Evolutionary conservation across 305 asterid genomes (phyloP).

Genomic region (Euphrasia arctica): DNA sequence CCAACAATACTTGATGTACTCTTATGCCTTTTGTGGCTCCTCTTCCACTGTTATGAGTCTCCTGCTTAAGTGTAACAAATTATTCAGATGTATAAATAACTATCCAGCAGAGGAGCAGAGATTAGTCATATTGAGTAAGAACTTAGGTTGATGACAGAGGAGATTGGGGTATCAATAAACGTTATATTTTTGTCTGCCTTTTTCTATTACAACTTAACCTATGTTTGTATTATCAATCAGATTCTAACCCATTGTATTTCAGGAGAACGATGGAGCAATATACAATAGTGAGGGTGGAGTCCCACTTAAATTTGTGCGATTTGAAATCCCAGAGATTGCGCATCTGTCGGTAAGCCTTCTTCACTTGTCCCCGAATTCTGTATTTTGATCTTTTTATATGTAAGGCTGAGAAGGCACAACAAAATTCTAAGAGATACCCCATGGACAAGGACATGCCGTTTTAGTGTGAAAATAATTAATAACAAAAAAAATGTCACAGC

Average conservation of each 20-base stretch:
- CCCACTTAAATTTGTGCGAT: constrained; percentile 40
- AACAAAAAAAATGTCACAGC: too few species aligned
- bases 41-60: too few species aligned
- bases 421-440: too few species aligned
- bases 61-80: too few species aligned
- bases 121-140: constrained; percentile 22
- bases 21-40: too few species aligned
- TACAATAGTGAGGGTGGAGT: constrained; percentile 31
- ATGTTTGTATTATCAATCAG: constrained; percentile 21
- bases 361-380: constrained; percentile 17
- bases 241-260: constrained; percentile 26
- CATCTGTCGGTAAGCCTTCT: constrained; percentile 44
- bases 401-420: not conserved
- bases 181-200: constrained; percentile 11
- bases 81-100: too few species aligned
- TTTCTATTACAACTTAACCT: constrained; percentile 19
- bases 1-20: too few species aligned
- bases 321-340: constrained; percentile 73
- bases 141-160: constrained; percentile 27
- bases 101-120: too few species aligned
- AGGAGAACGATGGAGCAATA: constrained; percentile 44
- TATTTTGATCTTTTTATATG: constrained; percentile 20
- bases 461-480: too few species aligned
- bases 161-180: constrained; percentile 27
- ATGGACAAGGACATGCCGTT: too few species aligned